These are phyloP conservation scores for Blastocystis sp. DNA, from an alignment of 352 stramenopile species.

Conservation along the genomic window DNA sequence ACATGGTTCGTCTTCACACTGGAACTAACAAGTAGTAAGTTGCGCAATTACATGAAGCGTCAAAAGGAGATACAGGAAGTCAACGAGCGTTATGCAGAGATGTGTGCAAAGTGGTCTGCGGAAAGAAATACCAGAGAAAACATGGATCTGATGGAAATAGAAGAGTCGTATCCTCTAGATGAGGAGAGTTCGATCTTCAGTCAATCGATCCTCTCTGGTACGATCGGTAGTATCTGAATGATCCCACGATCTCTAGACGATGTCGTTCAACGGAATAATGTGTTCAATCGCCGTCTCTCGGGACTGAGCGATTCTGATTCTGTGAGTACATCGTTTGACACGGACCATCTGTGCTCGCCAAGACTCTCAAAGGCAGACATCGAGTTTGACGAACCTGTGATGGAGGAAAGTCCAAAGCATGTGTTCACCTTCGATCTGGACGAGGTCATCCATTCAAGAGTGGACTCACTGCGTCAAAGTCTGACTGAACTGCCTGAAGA, in stretches of 20 bases:
- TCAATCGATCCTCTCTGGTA: background rate
- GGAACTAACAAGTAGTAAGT: background rate
- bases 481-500: background rate
- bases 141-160: background rate
- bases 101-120: background rate
- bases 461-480: background rate
- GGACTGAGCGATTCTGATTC: background rate
- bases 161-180: background rate
- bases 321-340: background rate
- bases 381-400: background rate
- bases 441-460: background rate
- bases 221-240: background rate
- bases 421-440: slow-evolving; percentile 7
- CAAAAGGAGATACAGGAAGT: slow-evolving; percentile 47
- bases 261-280: slow-evolving; percentile 4
- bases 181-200: background rate
- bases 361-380: background rate
- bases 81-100: background rate
- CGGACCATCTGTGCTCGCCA: background rate
- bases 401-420: background rate
- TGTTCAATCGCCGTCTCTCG: background rate
- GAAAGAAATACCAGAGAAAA: background rate
- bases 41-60: background rate
- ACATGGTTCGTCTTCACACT: background rate
- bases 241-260: background rate